These are phyloP conservation scores for Lentinula boryana DNA, from an alignment of 768 basidiomycete species.

Conservation along the genomic window DNA sequence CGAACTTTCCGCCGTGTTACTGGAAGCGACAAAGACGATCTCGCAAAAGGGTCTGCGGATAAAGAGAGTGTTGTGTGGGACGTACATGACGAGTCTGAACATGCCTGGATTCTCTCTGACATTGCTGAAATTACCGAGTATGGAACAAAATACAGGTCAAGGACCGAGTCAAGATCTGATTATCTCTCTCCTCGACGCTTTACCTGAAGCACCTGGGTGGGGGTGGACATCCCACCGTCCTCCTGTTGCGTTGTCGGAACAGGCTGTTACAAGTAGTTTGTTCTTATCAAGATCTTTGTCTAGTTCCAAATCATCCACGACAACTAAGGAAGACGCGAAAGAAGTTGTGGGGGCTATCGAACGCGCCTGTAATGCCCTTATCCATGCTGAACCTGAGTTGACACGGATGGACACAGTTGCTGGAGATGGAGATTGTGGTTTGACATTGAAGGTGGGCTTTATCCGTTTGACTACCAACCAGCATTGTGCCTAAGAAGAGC, in stretches of 20 bases:
- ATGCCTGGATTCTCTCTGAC: slow-evolving; percentile 92
- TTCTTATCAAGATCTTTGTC: slow-evolving; percentile 8
- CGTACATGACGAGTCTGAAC: slow-evolving; percentile 85
- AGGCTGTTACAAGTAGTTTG: slow-evolving; percentile 10
- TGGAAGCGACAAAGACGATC: slow-evolving; percentile 53
- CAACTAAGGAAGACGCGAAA: slow-evolving; percentile 35
- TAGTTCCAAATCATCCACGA: slow-evolving; percentile 38
- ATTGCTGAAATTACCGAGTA: slow-evolving; percentile 63
- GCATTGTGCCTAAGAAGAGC: background rate
- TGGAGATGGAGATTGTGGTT: slow-evolving; percentile 75
- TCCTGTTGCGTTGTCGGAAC: slow-evolving; percentile 24
- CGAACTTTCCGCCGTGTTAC: slow-evolving; percentile 65
- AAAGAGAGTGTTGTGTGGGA: slow-evolving; percentile 65
- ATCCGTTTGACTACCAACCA: background rate
- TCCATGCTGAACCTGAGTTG: slow-evolving; percentile 81
- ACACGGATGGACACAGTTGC: slow-evolving; percentile 88
- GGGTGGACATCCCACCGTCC: slow-evolving; percentile 57
- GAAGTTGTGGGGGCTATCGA: background rate
- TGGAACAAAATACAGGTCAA: slow-evolving; percentile 23
- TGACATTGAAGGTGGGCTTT: slow-evolving; percentile 39
- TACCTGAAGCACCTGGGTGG: slow-evolving; percentile 75
- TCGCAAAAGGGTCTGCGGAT: slow-evolving; percentile 50
- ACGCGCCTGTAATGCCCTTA: slow-evolving; percentile 55
- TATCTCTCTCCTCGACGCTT: slow-evolving; percentile 66
- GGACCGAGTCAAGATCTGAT: slow-evolving; percentile 36